Conservation (phyloP, 306 rosid species). For the Vicia villosa region DNA sequence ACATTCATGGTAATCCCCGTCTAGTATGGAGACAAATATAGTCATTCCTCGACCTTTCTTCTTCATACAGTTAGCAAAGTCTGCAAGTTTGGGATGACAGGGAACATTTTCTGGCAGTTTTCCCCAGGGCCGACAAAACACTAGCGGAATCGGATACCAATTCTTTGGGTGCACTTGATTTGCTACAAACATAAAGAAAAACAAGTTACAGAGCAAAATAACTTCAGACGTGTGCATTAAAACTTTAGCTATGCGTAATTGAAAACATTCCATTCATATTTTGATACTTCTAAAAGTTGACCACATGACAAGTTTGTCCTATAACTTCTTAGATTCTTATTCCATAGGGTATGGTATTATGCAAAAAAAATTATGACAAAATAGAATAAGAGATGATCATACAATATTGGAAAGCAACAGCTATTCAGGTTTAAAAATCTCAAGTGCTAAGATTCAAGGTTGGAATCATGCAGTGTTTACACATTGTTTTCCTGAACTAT, state of each 20-base stretch:
- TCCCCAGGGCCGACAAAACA: constrained; percentile 99
- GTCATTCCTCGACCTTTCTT: constrained; percentile 99
- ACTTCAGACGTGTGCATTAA: neutral
- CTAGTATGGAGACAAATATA: constrained; percentile 86
- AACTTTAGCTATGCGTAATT: neutral
- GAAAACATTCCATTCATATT: constrained; percentile 2
- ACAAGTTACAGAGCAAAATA: constrained; percentile 27
- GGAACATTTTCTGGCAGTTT: constrained; percentile 98
- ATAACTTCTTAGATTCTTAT: constrained; percentile 3
- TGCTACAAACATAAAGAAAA: constrained; percentile 57
- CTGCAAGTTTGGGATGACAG: constrained; percentile 99
- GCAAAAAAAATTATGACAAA: constrained; percentile 5
- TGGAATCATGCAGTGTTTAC: constrained; percentile 4
- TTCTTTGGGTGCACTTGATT: constrained; percentile 98
- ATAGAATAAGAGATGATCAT: constrained; percentile 9
- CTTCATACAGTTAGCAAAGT: constrained; percentile 98
- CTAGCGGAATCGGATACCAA: constrained; percentile 96
- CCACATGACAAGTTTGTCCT: constrained; percentile 12
- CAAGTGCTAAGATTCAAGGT: constrained; percentile 6
- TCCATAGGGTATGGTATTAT: neutral
- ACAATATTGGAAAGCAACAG: constrained; percentile 27
- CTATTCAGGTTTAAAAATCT: constrained; percentile 21
- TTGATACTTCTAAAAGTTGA: constrained; percentile 1
- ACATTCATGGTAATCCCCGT: constrained; percentile 92
- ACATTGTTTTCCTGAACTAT: neutral